Conservation (phyloP, 306 rosid genomes). For the Vicia faba region DNA sequence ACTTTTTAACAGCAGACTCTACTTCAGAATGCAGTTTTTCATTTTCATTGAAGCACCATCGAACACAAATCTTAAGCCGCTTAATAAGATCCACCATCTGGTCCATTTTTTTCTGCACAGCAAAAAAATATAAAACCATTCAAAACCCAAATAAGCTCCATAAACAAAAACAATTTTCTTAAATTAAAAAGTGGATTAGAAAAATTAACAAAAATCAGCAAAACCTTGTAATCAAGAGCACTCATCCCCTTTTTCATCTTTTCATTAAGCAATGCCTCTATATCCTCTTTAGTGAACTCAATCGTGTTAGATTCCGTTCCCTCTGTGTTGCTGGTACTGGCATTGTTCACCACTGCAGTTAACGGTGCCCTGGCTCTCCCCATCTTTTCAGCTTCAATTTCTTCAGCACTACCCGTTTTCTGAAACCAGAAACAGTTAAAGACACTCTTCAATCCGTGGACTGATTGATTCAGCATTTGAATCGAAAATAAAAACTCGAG, state of each 20-base stretch:
- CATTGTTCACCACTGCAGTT: constrained; percentile 38
- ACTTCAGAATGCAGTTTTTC: background rate
- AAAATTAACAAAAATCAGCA: background rate
- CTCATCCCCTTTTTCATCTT: background rate
- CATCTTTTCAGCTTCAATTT: constrained; percentile 56
- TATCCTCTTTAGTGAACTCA: constrained; percentile 74
- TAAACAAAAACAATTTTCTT: background rate
- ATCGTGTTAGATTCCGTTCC: constrained; percentile 42
- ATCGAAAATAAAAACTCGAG: background rate
- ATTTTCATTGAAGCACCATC: background rate
- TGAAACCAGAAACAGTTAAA: constrained; percentile 34
- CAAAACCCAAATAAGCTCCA: constrained; percentile 17
- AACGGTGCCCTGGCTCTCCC: constrained; percentile 59
- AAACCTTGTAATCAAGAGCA: background rate
- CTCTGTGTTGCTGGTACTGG: constrained; percentile 40
- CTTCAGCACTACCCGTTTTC: constrained; percentile 65
- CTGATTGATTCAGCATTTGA: background rate
- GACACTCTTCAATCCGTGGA: background rate
- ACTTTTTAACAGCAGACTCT: constrained; percentile 4
- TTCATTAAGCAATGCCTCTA: constrained; percentile 53
- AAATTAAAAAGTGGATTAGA: background rate
- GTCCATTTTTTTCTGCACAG: constrained; percentile 8
- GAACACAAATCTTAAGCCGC: constrained; percentile 22
- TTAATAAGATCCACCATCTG: constrained; percentile 23
- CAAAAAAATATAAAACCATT: background rate